Evolutionary conservation across 2,329 filamentous ascomycete genomes (phyloP).

Genomic region (Tolypocladium endophyticum): DNA sequence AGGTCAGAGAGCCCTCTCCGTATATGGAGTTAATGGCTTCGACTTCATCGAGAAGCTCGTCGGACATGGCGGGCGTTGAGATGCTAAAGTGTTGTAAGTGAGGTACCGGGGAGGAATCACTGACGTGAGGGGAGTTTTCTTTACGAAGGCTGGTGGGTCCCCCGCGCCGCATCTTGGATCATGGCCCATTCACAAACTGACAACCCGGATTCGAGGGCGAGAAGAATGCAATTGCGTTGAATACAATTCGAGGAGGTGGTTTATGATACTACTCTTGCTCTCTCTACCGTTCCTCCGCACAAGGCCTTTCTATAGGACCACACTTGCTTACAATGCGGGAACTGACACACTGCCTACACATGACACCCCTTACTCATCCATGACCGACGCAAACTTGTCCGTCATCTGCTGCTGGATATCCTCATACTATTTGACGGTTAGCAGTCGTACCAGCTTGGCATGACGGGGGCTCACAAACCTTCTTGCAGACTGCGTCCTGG

Average conservation of each 20-base stretch:
- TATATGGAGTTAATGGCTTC: slow-evolving; percentile 82
- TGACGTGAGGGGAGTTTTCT: not conserved
- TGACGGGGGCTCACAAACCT: slow-evolving; percentile 43
- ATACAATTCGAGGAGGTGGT: slow-evolving; percentile 17
- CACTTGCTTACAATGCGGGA: slow-evolving; percentile 11
- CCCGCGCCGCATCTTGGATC: not conserved
- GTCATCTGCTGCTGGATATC: slow-evolving; percentile 82
- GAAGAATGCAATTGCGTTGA: slow-evolving; percentile 10
- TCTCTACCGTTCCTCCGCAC: slow-evolving; percentile 8
- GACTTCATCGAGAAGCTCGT: slow-evolving; percentile 60
- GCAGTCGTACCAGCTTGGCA: slow-evolving; percentile 9
- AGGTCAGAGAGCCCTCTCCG: slow-evolving; percentile 50
- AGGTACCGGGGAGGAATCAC: not conserved
- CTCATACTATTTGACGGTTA: slow-evolving; percentile 63
- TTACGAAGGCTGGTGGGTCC: not conserved
- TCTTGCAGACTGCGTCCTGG: slow-evolving; percentile 71
- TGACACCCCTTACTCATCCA: slow-evolving; percentile 64
- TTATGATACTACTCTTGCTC: slow-evolving; percentile 6
- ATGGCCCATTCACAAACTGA: not conserved
- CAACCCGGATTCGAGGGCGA: not conserved
- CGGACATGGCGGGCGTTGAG: slow-evolving; percentile 30
- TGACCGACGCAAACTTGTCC: slow-evolving; percentile 93
- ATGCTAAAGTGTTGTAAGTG: not conserved
- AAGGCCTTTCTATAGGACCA: slow-evolving; percentile 16
- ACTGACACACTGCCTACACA: not conserved